Conservation (phyloP, 371 early-diverging fungal species). For the Actinomucor elegans region DNA sequence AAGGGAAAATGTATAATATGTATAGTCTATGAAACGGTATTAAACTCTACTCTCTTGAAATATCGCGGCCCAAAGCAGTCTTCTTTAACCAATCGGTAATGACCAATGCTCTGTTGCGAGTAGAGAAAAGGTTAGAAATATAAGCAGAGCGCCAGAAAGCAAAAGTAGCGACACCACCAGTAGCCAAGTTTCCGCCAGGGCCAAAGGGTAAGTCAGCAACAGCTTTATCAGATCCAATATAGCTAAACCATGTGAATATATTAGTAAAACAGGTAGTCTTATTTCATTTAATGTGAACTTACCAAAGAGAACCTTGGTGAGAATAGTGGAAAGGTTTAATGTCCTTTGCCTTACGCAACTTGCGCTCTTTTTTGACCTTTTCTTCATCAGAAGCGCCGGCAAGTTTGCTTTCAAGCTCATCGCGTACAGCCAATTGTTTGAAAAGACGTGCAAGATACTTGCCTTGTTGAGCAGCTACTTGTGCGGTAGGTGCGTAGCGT, state of each 20-base stretch:
- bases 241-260: too few relatives aligned
- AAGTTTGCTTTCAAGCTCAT: constrained; percentile 38
- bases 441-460: constrained; percentile 79
- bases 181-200: constrained; percentile 66
- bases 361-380: constrained; percentile 37
- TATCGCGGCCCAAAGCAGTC: constrained; percentile 85
- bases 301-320: constrained; percentile 85
- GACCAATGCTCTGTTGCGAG: constrained; percentile 80
- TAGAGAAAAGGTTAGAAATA: constrained; percentile 74
- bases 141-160: constrained; percentile 80
- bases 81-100: constrained; percentile 90
- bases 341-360: constrained; percentile 36
- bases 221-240: constrained; percentile 88
- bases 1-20: too few relatives aligned
- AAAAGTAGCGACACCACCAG: constrained; percentile 73
- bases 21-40: too few relatives aligned
- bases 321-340: constrained; percentile 78
- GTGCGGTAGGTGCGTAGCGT: constrained; percentile 88
- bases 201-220: constrained; percentile 86
- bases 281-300: too few relatives aligned
- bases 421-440: constrained; percentile 52
- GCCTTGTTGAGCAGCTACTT: constrained; percentile 93
- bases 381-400: constrained; percentile 31
- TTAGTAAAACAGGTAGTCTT: too few relatives aligned
- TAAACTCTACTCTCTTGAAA: constrained; percentile 85